Percentiles rank a stretch among this genome's conserved stretches.
Evolutionary conservation across 805 yeast species (phyloP).

Genomic region (Metschnikowia continentalis): DNA sequence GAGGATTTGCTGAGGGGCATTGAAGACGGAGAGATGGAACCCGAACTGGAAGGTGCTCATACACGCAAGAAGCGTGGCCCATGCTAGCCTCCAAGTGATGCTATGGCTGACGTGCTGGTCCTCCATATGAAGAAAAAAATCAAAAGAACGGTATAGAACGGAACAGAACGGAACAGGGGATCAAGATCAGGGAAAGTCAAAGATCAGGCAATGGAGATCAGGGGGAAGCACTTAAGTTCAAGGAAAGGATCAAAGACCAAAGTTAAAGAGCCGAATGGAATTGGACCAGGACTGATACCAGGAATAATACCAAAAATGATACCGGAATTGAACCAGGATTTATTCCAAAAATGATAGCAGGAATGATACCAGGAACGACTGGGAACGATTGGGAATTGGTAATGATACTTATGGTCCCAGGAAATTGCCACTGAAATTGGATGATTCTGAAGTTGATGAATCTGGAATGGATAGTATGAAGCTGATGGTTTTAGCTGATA

Average conservation of each 20-base stretch:
- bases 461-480: too few species aligned
- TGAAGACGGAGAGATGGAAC: slow-evolving; percentile 36
- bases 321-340: too few species aligned
- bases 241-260: neutral
- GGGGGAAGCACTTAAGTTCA: neutral
- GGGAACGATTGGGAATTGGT: neutral
- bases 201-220: neutral
- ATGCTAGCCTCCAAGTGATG: slow-evolving; percentile 27
- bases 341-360: too few species aligned
- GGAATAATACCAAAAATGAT: too few species aligned
- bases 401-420: neutral
- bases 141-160: neutral
- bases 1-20: slow-evolving; percentile 30
- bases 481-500: too few species aligned
- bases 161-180: neutral
- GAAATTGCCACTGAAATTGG: neutral
- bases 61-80: slow-evolving; percentile 34
- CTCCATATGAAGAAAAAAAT: slow-evolving; percentile 2
- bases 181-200: too few species aligned
- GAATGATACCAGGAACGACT: neutral
- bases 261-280: too few species aligned
- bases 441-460: too few species aligned
- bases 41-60: slow-evolving; percentile 39
- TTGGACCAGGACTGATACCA: too few species aligned
- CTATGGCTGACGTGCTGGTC: slow-evolving; percentile 8